Percentiles rank a stretch among this genome's conserved stretches.
These are phyloP conservation scores for Debaryomyces hansenii DNA, from an alignment of 805 yeast genomes.

Conservation along the genomic window DNA sequence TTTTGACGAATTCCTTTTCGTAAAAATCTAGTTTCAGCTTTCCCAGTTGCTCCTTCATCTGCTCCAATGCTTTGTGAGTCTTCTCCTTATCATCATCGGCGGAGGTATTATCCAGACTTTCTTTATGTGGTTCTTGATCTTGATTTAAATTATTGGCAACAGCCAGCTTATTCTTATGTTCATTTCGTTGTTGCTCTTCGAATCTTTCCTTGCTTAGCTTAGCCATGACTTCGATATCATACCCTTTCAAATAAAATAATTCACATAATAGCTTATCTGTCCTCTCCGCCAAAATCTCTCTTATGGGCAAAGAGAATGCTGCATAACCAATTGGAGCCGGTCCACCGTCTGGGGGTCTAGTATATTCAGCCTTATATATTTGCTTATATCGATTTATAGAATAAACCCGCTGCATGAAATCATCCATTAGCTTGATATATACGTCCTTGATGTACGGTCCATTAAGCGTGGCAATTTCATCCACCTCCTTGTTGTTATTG, in stretches of 20 bases:
- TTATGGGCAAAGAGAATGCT: conserved; percentile 13
- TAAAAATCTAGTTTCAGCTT: conserved; percentile 15
- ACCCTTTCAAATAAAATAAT: conserved; percentile 16
- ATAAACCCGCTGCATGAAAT: conserved; percentile 9
- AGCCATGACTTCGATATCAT: conserved; percentile 23
- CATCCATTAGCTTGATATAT: conserved; percentile 14
- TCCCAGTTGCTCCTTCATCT: conserved; percentile 14
- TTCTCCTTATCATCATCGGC: neutral
- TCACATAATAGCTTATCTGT: conserved; percentile 21
- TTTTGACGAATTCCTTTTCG: conserved; percentile 21
- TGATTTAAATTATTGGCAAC: neutral
- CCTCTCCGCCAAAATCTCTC: conserved; percentile 8
- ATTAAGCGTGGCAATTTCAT: conserved; percentile 25
- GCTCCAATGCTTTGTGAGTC: conserved; percentile 7
- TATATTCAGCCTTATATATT: neutral
- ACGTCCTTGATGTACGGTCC: conserved; percentile 24
- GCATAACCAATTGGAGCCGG: conserved; percentile 4
- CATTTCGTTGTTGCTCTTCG: conserved; percentile 11
- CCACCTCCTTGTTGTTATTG: conserved; percentile 6
- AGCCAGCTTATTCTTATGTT: neutral
- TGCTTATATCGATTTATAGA: neutral
- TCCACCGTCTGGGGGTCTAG: conserved; percentile 1
- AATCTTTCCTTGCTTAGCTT: conserved; percentile 19
- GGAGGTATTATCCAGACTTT: neutral
- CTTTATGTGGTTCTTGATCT: neutral